Evolutionary conservation across 192 early-diverging fungal genomes (phyloP), one percentile per base, ranked within the genome.

Genomic region (Mortierella hygrophila): DNA sequence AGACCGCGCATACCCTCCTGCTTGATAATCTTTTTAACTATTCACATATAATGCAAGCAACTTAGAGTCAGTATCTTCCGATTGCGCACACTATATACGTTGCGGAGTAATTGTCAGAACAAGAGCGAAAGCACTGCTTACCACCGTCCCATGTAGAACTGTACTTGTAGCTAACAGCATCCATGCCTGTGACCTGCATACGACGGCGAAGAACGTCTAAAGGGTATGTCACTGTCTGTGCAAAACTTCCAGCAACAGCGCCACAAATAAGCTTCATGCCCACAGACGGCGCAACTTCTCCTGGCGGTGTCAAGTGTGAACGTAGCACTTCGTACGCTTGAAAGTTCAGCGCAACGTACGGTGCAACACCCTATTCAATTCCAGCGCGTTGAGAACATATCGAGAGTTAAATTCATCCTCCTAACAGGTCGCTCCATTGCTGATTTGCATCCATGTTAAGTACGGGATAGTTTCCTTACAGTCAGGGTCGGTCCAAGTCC

Each of bases 331-430:
- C 95, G 78, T 96, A 96, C 74, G 92, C 95, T 80, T 94, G 94
- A 79, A 96, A 96, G 88, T 95, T 96, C 46, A 96, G 90, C 16
- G 94, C 95, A 52, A 96, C 94, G 83, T 96, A 96, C 4, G 95
- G 95, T 10, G 94, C 94, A 15, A 96, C 94, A 35, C 95, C 95
- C 91, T 92, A 83, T 23, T 23, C 23, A 15, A 4, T 6, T 26
- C 8, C 15, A 41, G 68, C 35, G 10, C 10, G 21, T 32, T 15
- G 1, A 42, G 18, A 40, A n/a, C 38, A 8, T 57, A 21, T 35
- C 42, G 3, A 35, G 41, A 72, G 35, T 71, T 41, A 21, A 20
- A 73, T 47, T 44, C n/a, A 5, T 46, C 8, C 42, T 71, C 4
- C 9, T 42, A 37, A 71, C 70, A 42, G 6, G 10, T 38, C 37